phyloP scores from a whole-genome alignment of 257 asterid genomes.

The Datura wrightii region DNA sequence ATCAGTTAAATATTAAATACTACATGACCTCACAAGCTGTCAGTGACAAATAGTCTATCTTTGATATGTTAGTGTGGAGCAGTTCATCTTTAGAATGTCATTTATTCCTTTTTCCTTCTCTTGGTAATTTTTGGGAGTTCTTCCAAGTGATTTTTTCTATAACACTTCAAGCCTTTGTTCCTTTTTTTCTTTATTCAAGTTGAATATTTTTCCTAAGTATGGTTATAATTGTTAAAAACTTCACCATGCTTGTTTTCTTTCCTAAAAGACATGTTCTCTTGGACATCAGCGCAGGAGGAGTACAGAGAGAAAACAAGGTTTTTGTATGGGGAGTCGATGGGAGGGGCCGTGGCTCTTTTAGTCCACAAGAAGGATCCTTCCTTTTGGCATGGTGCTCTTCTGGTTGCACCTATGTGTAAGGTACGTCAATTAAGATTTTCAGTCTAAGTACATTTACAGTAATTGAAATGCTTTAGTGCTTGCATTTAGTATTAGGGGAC shows the following conservation, averaged over 20 bases:
- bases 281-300: slow-evolving; percentile 66
- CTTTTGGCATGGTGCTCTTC: slow-evolving; percentile 91
- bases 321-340: slow-evolving; percentile 96
- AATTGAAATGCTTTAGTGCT: not conserved
- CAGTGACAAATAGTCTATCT: not conserved
- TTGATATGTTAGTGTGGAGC: not conserved
- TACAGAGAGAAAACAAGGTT: slow-evolving; percentile 66
- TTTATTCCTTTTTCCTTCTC: not conserved
- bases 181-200: not conserved
- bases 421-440: slow-evolving; percentile 38
- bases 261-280: slow-evolving; percentile 28
- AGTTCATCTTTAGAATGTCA: too few relatives aligned
- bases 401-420: slow-evolving; percentile 98
- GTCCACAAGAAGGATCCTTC: slow-evolving; percentile 75
- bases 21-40: not conserved
- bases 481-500: not conserved
- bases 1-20: not conserved
- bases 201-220: not conserved
- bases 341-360: slow-evolving; percentile 87
- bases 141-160: not conserved
- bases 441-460: not conserved
- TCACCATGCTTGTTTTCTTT: not conserved
- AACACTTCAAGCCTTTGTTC: not conserved
- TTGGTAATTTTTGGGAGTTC: not conserved
- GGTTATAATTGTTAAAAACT: not conserved